phyloP scores from a whole-genome alignment of 768 basidiomycete species.

The Mycena kentingensis region DNA sequence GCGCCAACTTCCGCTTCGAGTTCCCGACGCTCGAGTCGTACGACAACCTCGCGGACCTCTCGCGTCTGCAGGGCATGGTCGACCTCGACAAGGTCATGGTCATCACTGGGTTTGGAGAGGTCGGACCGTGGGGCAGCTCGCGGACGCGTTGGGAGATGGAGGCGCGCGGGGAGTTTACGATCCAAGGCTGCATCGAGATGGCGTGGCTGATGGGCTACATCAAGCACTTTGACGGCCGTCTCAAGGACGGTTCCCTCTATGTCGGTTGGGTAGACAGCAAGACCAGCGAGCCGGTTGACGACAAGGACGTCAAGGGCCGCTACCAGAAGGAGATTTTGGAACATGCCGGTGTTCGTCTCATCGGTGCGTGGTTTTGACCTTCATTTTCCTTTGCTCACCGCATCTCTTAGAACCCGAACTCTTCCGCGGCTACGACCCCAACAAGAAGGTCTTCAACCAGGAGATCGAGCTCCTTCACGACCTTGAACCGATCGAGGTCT shows the following conservation, averaged over 20 bases:
- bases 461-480: conserved; percentile 97
- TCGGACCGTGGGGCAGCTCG: conserved; percentile 97
- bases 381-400: conserved; percentile 17
- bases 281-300: conserved; percentile 90
- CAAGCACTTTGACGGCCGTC: conserved; percentile 97
- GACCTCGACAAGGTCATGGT: conserved; percentile 97
- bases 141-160: conserved; percentile 99
- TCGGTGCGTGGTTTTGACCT: conserved; percentile 58
- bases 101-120: conserved; percentile 95
- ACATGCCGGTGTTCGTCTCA: conserved; percentile 91
- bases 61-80: conserved; percentile 81
- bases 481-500: conserved; percentile 92
- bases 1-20: conserved; percentile 96
- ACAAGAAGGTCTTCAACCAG: conserved; percentile 96
- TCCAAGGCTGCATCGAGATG: conserved; percentile 99
- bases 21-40: conserved; percentile 84
- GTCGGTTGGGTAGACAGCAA: conserved; percentile 99
- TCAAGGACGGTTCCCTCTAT: conserved; percentile 88
- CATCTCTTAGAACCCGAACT: conserved; percentile 81
- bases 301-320: conserved; percentile 92
- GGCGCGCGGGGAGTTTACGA: conserved; percentile 93
- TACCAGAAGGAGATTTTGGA: conserved; percentile 93
- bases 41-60: conserved; percentile 71
- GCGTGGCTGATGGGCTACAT: conserved; percentile 99
- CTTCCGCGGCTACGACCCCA: conserved; percentile 97